Evolutionary conservation across 208 protist species (phyloP).

Genomic region (Leishmania guyanensis): DNA sequence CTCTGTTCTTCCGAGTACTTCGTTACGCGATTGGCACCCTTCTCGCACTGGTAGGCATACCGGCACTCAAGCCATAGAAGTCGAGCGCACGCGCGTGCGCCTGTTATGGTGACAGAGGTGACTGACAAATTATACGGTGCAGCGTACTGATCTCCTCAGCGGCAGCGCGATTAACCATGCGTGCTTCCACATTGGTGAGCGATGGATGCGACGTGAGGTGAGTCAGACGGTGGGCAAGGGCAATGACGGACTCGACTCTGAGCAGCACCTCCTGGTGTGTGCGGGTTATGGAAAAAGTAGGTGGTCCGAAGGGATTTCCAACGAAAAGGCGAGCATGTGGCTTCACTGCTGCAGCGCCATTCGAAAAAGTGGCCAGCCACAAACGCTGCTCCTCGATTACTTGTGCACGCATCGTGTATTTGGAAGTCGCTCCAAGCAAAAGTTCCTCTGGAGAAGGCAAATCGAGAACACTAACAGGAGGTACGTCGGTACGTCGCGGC

Average conservation of each 20-base stretch:
- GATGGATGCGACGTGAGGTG: conserved; percentile 8
- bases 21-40: neutral
- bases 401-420: neutral
- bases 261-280: neutral
- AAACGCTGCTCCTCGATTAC: conserved; percentile 4
- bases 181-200: neutral
- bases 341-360: neutral
- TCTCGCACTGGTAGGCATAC: neutral
- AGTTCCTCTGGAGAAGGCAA: conserved; percentile 6
- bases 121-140: conserved; percentile 1
- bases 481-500: neutral
- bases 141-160: neutral
- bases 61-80: neutral
- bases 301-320: neutral
- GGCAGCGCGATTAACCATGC: conserved; percentile 6
- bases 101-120: neutral
- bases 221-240: neutral
- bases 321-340: neutral
- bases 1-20: neutral
- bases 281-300: neutral
- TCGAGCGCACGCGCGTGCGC: neutral
- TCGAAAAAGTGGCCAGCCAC: neutral
- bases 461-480: neutral
- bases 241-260: neutral
- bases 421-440: neutral